Conservation (phyloP, 2,329 filamentous ascomycete species). For the Ophiocordyceps australis region DNA sequence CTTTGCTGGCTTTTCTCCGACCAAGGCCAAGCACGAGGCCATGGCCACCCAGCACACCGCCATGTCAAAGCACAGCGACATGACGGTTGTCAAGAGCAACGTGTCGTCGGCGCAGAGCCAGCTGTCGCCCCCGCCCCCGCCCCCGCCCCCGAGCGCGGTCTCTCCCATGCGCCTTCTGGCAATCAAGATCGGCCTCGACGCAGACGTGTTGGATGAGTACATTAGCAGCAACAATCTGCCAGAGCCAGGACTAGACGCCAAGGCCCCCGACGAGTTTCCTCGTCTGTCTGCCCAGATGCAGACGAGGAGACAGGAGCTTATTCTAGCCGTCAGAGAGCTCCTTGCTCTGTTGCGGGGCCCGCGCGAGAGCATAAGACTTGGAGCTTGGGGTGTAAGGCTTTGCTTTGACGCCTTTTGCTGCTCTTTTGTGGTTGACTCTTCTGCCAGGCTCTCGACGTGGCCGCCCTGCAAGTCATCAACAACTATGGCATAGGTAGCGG, state of each 20-base stretch:
- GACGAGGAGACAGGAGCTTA: constrained; percentile 24
- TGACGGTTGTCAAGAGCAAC: no score
- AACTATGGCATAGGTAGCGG: constrained; percentile 30
- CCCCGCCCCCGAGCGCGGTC: no score
- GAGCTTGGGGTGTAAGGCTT: constrained; percentile 30
- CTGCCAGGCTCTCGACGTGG: constrained; percentile 26
- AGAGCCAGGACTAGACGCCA: constrained; percentile 24
- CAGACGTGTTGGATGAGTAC: constrained; percentile 29
- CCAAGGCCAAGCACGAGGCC: constrained; percentile 7
- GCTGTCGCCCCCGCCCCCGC: no score
- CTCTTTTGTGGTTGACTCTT: background rate
- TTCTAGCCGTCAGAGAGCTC: constrained; percentile 29
- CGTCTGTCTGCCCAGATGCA: constrained; percentile 25
- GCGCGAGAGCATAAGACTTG: constrained; percentile 30
- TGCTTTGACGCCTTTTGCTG: background rate
- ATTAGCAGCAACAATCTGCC: constrained; percentile 21
- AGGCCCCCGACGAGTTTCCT: constrained; percentile 26
- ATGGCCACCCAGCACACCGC: constrained; percentile 1
- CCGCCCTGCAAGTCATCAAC: constrained; percentile 31
- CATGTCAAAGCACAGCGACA: constrained; percentile 1
- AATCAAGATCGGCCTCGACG: constrained; percentile 25
- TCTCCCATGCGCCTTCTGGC: constrained; percentile 26
- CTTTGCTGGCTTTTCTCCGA: constrained; percentile 10
- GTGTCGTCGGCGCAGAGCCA: no score
- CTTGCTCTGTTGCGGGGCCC: constrained; percentile 28